A percentile compares a stretch with the other conserved stretches of the same genome.
These are phyloP conservation scores for Calycina herbarum DNA, from an alignment of 2,329 filamentous ascomycete species.

Conservation along the genomic window DNA sequence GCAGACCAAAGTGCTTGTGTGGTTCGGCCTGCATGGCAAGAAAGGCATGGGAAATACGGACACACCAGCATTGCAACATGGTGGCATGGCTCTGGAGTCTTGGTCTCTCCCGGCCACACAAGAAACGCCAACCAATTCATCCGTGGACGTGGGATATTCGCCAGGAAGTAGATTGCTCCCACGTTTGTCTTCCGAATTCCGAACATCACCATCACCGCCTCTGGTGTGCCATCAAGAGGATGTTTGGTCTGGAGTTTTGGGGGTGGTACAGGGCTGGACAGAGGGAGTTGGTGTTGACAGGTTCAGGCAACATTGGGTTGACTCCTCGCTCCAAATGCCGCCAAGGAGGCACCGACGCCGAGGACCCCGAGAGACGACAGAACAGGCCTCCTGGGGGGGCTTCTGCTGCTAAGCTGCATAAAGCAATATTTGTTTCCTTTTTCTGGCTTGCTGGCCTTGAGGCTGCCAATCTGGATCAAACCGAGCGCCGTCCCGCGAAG, in stretches of 20 bases:
- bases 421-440: not conserved
- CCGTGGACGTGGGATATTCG: not conserved
- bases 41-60: not conserved
- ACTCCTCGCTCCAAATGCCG: not conserved
- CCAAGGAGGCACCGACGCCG: not conserved
- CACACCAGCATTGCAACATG: no score
- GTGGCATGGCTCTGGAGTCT: not conserved
- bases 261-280: not conserved
- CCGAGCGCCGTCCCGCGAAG: not conserved
- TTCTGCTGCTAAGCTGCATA: not conserved
- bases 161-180: not conserved
- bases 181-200: slow-evolving; percentile 4
- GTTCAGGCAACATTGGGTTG: slow-evolving; percentile 1
- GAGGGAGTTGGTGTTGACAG: not conserved
- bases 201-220: not conserved
- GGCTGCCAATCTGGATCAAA: not conserved
- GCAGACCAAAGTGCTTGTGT: not conserved
- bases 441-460: not conserved
- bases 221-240: not conserved
- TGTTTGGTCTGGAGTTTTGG: not conserved
- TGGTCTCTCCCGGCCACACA: not conserved
- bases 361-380: slow-evolving; percentile 4
- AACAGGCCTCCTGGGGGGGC: not conserved
- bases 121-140: not conserved
- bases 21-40: not conserved